Conservation (phyloP, 305 asterid genomes). For the Fraxinus floribunda region DNA sequence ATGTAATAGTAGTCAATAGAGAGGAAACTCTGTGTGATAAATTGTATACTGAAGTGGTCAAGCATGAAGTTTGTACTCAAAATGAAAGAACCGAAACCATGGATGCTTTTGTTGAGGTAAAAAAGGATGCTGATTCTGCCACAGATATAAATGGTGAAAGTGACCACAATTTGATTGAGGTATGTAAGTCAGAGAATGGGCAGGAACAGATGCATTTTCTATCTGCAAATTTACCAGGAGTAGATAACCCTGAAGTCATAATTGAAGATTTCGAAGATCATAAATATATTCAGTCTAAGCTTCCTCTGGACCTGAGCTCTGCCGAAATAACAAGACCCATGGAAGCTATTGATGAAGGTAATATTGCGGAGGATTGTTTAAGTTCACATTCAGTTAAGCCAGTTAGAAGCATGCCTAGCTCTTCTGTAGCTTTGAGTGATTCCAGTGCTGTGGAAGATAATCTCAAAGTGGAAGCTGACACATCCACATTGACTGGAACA, state of each 20-base stretch:
- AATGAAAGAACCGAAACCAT: slow-evolving; percentile 23
- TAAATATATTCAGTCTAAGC: slow-evolving; percentile 22
- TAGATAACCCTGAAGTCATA: slow-evolving; percentile 20
- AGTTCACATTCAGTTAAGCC: slow-evolving; percentile 20
- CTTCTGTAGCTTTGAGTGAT: slow-evolving; percentile 27
- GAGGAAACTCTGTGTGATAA: slow-evolving; percentile 28
- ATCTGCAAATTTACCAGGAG: slow-evolving; percentile 18
- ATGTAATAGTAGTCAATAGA: slow-evolving; percentile 15
- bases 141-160: background rate
- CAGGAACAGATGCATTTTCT: slow-evolving; percentile 22
- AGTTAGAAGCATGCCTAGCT: slow-evolving; percentile 23
- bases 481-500: background rate
- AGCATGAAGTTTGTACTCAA: slow-evolving; percentile 29
- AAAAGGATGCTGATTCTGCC: slow-evolving; percentile 27
- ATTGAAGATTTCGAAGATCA: slow-evolving; percentile 31
- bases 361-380: slow-evolving; percentile 24
- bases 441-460: slow-evolving; percentile 28
- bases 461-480: slow-evolving; percentile 25
- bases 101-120: slow-evolving; percentile 25
- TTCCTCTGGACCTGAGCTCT: slow-evolving; percentile 30
- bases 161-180: slow-evolving; percentile 17
- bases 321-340: slow-evolving; percentile 27
- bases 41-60: slow-evolving; percentile 25
- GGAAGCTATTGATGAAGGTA: slow-evolving; percentile 24
- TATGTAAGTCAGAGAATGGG: background rate